phyloP scores from a whole-genome alignment of 306 rosid genomes.

The Erythrophleum fordii region DNA sequence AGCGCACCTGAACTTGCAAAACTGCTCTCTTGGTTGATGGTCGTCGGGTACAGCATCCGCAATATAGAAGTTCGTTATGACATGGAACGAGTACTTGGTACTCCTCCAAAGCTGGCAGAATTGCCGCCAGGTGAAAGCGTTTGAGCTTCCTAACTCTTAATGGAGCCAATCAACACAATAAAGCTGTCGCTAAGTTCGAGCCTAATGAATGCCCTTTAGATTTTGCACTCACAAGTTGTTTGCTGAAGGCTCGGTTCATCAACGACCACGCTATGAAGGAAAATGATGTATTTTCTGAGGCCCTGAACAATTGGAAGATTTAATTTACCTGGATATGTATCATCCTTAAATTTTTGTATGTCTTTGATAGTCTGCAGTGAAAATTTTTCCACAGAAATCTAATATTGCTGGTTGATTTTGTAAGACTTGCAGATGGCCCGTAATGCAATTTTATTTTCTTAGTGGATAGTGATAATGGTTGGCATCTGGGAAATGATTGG shows the following conservation, averaged over 20 bases:
- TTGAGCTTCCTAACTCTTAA: constrained; percentile 30
- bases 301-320: constrained; percentile 24
- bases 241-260: constrained; percentile 21
- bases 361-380: background rate
- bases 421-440: too few relatives aligned
- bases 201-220: constrained; percentile 11
- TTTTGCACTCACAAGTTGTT: constrained; percentile 32
- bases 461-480: background rate
- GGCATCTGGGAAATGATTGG: background rate
- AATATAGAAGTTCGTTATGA: constrained; percentile 94
- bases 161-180: background rate
- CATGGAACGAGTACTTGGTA: constrained; percentile 95
- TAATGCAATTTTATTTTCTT: too few relatives aligned
- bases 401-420: too few relatives aligned
- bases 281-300: constrained; percentile 38
- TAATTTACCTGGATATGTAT: background rate
- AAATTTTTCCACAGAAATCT: background rate
- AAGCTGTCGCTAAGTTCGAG: constrained; percentile 11
- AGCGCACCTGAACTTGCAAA: constrained; percentile 87
- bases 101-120: constrained; percentile 83
- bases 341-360: background rate
- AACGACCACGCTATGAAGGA: constrained; percentile 24
- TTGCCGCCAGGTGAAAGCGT: constrained; percentile 90
- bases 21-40: constrained; percentile 94
- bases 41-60: constrained; percentile 93